Conservation (phyloP, 208 protist genomes). For the Leishmania major region DNA sequence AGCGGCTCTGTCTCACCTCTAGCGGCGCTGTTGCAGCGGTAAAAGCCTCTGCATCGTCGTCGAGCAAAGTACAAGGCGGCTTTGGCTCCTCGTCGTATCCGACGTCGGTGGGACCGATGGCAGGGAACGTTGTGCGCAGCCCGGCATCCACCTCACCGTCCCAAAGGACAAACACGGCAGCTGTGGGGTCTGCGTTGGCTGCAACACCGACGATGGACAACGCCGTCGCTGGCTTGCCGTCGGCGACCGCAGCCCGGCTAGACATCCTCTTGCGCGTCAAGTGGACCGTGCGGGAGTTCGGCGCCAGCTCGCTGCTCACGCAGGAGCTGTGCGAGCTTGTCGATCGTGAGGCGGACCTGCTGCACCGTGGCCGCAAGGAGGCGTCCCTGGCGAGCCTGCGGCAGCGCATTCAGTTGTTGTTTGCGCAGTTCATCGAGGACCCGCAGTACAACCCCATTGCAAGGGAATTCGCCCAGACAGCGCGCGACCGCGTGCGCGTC, state of each 20-base stretch:
- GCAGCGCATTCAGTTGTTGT: constrained; percentile 88
- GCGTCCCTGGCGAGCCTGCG: constrained; percentile 79
- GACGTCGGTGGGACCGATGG: neutral
- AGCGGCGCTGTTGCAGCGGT: neutral
- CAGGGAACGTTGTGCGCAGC: neutral
- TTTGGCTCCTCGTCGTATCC: neutral
- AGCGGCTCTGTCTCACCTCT: constrained; percentile 56
- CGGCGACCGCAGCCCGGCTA: constrained; percentile 74
- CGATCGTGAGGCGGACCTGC: constrained; percentile 96
- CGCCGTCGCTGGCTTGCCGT: constrained; percentile 6
- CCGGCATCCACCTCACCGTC: neutral
- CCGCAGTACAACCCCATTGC: constrained; percentile 97
- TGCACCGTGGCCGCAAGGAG: constrained; percentile 90
- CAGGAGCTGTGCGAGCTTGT: constrained; percentile 95
- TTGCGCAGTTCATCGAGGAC: constrained; percentile 95
- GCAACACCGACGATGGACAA: neutral
- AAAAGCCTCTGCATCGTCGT: neutral
- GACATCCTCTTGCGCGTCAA: constrained; percentile 97
- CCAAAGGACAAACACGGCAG: neutral
- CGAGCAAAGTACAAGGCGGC: neutral
- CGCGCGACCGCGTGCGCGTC: constrained; percentile 38
- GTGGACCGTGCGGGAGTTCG: constrained; percentile 97
- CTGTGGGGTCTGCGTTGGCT: neutral
- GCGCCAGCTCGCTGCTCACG: constrained; percentile 62
- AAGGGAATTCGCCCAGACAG: constrained; percentile 57